Evolutionary conservation across 2,329 filamentous ascomycete genomes (phyloP).

Genomic region (Xylaria sp.): DNA sequence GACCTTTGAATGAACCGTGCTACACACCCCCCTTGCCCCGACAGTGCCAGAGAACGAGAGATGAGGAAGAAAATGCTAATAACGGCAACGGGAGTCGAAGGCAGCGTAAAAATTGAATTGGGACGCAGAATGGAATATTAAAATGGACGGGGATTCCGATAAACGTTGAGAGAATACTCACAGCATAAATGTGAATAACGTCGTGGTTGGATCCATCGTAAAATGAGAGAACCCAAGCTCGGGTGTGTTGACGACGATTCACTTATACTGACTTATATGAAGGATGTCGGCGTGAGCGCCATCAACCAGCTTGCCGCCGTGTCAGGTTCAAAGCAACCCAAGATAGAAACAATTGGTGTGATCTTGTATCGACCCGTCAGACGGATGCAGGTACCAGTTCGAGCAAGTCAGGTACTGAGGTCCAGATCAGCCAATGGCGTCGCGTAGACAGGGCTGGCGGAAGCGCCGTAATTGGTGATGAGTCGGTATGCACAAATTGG

Average conservation of each 20-base stretch:
- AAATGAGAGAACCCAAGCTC: constrained; percentile 14
- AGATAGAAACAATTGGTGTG: constrained; percentile 31
- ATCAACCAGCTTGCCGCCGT: constrained; percentile 31
- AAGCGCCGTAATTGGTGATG: constrained; percentile 44
- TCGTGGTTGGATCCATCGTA: constrained; percentile 69
- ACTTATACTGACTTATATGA: constrained; percentile 30
- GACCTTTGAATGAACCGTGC: constrained; percentile 23
- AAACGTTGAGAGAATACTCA: constrained; percentile 57
- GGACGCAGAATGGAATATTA: neutral
- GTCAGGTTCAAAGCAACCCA: constrained; percentile 23
- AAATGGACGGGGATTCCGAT: neutral
- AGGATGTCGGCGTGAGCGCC: constrained; percentile 13
- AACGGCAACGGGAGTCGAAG: neutral
- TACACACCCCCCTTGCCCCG: neutral
- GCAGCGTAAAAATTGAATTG: neutral
- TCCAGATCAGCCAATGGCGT: constrained; percentile 41
- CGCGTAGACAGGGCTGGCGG: constrained; percentile 33
- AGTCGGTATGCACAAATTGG: constrained; percentile 27
- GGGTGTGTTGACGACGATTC: neutral
- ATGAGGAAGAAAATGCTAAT: neutral
- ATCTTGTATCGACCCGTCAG: constrained; percentile 21
- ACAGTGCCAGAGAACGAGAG: constrained; percentile 23
- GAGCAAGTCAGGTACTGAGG: neutral
- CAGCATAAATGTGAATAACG: constrained; percentile 76
- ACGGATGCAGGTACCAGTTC: constrained; percentile 30